These are phyloP conservation scores for Cenchrus americanus DNA, from an alignment of 176 grass and related monocot genomes.

Conservation along the genomic window DNA sequence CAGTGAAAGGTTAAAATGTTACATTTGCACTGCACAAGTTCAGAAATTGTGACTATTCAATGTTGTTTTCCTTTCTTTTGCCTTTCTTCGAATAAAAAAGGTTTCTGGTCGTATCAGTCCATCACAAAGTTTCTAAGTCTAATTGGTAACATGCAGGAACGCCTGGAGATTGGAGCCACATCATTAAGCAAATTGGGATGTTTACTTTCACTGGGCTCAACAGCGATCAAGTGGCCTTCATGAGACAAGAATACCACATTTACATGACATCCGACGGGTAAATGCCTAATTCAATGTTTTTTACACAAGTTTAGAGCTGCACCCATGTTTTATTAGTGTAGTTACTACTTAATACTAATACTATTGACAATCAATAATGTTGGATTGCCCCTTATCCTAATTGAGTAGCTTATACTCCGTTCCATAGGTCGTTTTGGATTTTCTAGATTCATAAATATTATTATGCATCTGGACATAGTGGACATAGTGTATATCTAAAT, in stretches of 20 bases:
- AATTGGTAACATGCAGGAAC: constrained; percentile 66
- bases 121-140: neutral
- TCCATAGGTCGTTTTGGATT: too few species aligned
- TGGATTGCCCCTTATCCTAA: neutral
- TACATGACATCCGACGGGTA: constrained; percentile 99
- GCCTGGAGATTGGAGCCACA: constrained; percentile 96
- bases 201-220: constrained; percentile 99
- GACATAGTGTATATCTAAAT: too few species aligned
- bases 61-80: neutral
- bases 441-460: too few species aligned
- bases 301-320: neutral
- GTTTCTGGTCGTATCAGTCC: neutral
- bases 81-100: neutral
- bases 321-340: neutral
- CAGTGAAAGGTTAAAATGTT: neutral
- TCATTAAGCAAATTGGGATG: constrained; percentile 99
- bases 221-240: constrained; percentile 88
- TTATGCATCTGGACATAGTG: too few species aligned
- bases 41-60: neutral
- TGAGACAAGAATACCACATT: constrained; percentile 92
- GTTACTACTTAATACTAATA: neutral
- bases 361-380: neutral
- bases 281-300: constrained; percentile 23
- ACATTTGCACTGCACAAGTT: neutral
- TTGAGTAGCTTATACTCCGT: neutral